Evolutionary conservation across 2,329 filamentous ascomycete species (phyloP), one percentile per base, ranked within the genome.

Genomic region (Cladobotryum mycophilum): DNA sequence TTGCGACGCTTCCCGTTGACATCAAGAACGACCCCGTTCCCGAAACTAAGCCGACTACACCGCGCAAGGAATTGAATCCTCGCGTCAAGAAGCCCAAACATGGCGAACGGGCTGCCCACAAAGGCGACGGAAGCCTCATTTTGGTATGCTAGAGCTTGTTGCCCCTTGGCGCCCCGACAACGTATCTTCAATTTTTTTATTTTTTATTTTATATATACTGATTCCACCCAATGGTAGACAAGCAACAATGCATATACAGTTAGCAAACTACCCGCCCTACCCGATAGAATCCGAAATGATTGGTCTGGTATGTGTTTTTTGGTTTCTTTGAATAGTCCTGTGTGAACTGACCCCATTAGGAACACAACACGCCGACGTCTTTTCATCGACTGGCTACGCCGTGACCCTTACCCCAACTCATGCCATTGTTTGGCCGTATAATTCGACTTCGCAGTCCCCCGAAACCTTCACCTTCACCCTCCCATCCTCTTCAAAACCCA

Each of bases 371-470:
- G 86, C 84, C 62, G 78, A 80, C 33, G 75, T 89, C 53, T 81
- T 81, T 66, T 80, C 78, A 38, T 79, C 75, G 53, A 81, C 72
- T 63, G 86, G 82, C 57, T 89, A 91, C 64, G 91, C 88, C 45
- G 76, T 97, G 50, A 85, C 84, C 43, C 76, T 97, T 50, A 95
- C 89, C 8, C 82, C 85, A 57, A 84, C 85, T 7, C 84, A 91
- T 63, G 93, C 91, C 59, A 80, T 95, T 54, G 82, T 96, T 45
- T 99, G 93, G 93, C 86, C 89, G 14, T 97, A 97, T 70, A 82
- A 82, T 25, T 75, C 78, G n/a, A 76, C 79, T 20, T 77, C 80
- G 34, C 73, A 81, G 47, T 85, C 85, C 1, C 83, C 86, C 61
- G 86, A 92, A 65, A 86, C 89, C 20, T 88, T 91, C 59, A 83